A percentile compares a stretch with the other conserved stretches of the same genome.
Conservation (phyloP, 2,329 filamentous ascomycete species). For the Clarireedia hainanense region DNA sequence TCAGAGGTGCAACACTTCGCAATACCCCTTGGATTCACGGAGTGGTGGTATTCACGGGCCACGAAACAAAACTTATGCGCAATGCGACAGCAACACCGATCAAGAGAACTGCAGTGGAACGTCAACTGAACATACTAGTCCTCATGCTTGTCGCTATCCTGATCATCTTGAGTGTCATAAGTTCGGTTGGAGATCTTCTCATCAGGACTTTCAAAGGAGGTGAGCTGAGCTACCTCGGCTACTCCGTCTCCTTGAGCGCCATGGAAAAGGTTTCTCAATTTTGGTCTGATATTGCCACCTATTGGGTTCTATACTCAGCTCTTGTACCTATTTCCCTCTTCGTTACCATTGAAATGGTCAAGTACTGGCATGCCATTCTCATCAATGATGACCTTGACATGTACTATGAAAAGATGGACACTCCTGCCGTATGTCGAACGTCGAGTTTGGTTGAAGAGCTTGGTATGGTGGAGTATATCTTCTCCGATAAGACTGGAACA, state of each 20-base stretch:
- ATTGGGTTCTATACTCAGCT: constrained; percentile 97
- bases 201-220: constrained; percentile 56
- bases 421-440: constrained; percentile 89
- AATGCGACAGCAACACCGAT: constrained; percentile 96
- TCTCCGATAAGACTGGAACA: constrained; percentile 96
- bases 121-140: constrained; percentile 88
- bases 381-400: constrained; percentile 98
- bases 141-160: constrained; percentile 82
- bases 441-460: constrained; percentile 95
- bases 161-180: constrained; percentile 76
- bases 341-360: constrained; percentile 94
- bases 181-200: constrained; percentile 84
- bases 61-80: constrained; percentile 98
- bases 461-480: constrained; percentile 97
- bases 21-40: constrained; percentile 98
- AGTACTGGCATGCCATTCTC: constrained; percentile 95
- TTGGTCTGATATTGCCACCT: constrained; percentile 90
- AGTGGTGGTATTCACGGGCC: constrained; percentile 91
- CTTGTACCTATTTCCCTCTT: constrained; percentile 96
- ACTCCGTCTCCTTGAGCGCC: constrained; percentile 51
- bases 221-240: constrained; percentile 65
- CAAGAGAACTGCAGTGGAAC: constrained; percentile 93
- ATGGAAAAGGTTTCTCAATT: constrained; percentile 64
- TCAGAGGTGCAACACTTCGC: constrained; percentile 85
- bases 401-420: constrained; percentile 93